phyloP scores from a whole-genome alignment of 306 rosid genomes.

The Trifolium dubium region DNA sequence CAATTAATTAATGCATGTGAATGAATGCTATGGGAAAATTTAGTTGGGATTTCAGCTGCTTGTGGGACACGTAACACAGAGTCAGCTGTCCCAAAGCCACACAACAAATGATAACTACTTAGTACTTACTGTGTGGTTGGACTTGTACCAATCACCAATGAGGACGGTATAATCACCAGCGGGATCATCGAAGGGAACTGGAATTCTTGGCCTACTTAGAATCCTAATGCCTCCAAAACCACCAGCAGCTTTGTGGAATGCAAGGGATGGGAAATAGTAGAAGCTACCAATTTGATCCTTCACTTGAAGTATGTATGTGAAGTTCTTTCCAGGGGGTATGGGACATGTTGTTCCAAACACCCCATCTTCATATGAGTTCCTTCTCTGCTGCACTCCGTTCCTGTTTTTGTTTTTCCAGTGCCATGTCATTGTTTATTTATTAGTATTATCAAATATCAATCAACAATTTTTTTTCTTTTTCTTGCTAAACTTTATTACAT shows the following conservation, averaged over 20 bases:
- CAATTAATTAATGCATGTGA: too few species aligned
- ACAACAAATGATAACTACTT: neutral
- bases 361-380: constrained; percentile 91
- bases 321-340: constrained; percentile 86
- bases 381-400: constrained; percentile 90
- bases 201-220: constrained; percentile 90
- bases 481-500: too few species aligned
- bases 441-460: too few species aligned
- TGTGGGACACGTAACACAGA: neutral
- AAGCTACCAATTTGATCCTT: constrained; percentile 98
- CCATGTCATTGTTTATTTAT: neutral
- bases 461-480: too few species aligned
- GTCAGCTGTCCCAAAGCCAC: too few species aligned
- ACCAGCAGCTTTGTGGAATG: constrained; percentile 97
- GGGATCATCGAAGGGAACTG: constrained; percentile 91
- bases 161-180: constrained; percentile 86
- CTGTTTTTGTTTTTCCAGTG: constrained; percentile 35
- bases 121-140: constrained; percentile 73
- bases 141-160: constrained; percentile 90
- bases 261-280: constrained; percentile 93
- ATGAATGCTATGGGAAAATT: neutral
- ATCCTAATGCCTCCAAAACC: constrained; percentile 96
- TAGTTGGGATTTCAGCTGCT: constrained; percentile 1
- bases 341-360: constrained; percentile 94
- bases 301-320: constrained; percentile 93